Percentiles rank a stretch among this genome's conserved stretches.
phyloP scores from a whole-genome alignment of 176 grass and related monocot genomes.

The Eleusine indica region DNA sequence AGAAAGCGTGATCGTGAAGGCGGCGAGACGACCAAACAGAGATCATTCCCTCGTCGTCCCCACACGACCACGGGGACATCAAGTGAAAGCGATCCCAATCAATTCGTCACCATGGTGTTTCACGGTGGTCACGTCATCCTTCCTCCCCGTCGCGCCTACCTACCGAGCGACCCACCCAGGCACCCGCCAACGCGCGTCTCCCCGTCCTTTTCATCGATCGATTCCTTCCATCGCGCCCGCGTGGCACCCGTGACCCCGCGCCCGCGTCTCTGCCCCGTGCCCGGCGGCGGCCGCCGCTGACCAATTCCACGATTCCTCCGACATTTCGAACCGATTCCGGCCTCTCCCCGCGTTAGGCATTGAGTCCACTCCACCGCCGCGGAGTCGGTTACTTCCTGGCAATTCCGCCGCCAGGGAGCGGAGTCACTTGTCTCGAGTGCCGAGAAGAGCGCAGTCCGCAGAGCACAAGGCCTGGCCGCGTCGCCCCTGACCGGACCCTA shows the following conservation, averaged over 20 bases:
- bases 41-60: too few relatives aligned
- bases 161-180: neutral
- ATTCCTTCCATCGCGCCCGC: neutral
- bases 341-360: neutral
- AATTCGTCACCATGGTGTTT: neutral
- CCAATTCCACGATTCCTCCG: constrained; percentile 17
- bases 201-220: constrained; percentile 12
- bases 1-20: too few relatives aligned
- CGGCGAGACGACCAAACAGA: too few relatives aligned
- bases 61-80: too few relatives aligned
- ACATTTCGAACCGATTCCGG: constrained; percentile 9
- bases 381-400: neutral
- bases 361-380: neutral
- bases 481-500: neutral
- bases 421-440: neutral
- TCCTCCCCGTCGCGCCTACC: neutral
- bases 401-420: constrained; percentile 4
- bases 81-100: neutral
- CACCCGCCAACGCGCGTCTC: neutral
- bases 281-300: constrained; percentile 19
- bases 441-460: neutral
- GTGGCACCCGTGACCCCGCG: constrained; percentile 24
- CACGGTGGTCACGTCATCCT: constrained; percentile 13
- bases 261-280: neutral
- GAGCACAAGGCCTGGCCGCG: neutral